Evolutionary conservation across 805 yeast genomes (phyloP).

Genomic region (Cyberlindnera americana): DNA sequence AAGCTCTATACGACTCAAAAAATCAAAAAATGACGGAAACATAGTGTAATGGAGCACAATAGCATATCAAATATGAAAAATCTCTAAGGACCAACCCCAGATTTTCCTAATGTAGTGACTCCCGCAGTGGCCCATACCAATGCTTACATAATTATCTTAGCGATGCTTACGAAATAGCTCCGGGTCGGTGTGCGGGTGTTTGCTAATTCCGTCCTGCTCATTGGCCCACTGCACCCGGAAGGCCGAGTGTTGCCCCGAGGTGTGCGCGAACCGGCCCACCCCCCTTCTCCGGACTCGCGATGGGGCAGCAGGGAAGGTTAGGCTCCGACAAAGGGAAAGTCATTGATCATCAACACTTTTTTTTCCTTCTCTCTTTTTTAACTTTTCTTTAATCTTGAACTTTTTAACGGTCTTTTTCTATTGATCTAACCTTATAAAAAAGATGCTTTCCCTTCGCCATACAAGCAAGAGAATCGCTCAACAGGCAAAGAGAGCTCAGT

Average conservation of each 20-base stretch:
- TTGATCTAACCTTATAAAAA: neutral
- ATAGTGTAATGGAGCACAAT: neutral
- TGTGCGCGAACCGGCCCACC: conserved; percentile 9
- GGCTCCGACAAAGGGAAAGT: conserved; percentile 1
- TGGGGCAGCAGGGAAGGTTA: neutral
- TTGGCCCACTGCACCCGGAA: conserved; percentile 14
- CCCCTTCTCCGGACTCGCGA: conserved; percentile 4
- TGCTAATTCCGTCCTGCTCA: conserved; percentile 19
- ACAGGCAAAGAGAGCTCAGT: conserved; percentile 13
- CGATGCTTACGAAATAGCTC: conserved; percentile 8
- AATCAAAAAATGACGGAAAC: too few relatives aligned
- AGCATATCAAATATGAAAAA: neutral
- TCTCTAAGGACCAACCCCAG: conserved; percentile 10
- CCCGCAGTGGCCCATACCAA: neutral
- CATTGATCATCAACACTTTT: conserved; percentile 1
- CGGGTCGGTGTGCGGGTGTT: conserved; percentile 15
- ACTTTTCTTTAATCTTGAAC: conserved; percentile 1
- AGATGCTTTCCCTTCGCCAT: conserved; percentile 27
- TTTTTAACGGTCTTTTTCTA: neutral
- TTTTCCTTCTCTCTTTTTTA: neutral
- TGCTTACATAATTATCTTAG: conserved; percentile 5
- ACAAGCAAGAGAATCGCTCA: conserved; percentile 18
- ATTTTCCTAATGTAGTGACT: neutral
- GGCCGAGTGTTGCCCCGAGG: conserved; percentile 19
- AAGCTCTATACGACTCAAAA: too few relatives aligned